A percentile compares a stretch with the other conserved stretches of the same genome.
phyloP scores from a whole-genome alignment of 805 yeast genomes.

The Wickerhamiella occidentalis region DNA sequence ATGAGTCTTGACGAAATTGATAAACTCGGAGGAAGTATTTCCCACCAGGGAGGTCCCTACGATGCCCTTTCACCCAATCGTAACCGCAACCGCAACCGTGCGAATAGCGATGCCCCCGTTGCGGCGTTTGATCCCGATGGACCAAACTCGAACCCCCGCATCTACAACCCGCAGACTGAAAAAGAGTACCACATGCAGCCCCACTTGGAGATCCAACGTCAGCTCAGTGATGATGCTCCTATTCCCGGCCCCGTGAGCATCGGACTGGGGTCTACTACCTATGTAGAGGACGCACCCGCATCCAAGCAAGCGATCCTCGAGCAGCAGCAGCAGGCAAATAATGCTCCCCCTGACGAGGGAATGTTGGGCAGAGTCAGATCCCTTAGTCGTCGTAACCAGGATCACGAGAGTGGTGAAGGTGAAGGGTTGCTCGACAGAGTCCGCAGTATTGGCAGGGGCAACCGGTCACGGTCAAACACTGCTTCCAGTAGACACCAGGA shows the following conservation, averaged over 20 bases:
- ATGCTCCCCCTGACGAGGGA: neutral
- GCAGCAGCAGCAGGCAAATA: neutral
- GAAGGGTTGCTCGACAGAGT: conserved; percentile 9
- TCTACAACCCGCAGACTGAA: conserved; percentile 34
- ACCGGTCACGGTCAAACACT: conserved; percentile 2
- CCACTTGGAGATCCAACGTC: conserved; percentile 30
- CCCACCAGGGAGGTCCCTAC: conserved; percentile 98
- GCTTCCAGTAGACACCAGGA: conserved; percentile 1
- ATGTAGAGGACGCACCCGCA: conserved; percentile 94
- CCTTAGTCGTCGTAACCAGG: neutral
- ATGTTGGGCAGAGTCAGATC: conserved; percentile 6
- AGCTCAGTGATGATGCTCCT: conserved; percentile 50
- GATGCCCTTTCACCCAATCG: conserved; percentile 97
- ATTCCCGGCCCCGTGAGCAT: conserved; percentile 35
- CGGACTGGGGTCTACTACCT: conserved; percentile 87
- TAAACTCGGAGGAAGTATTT: conserved; percentile 69
- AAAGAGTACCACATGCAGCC: conserved; percentile 42
- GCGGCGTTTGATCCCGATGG: conserved; percentile 93
- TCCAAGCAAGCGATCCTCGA: conserved; percentile 32
- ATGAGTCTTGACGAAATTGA: conserved; percentile 77
- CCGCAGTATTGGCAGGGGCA: conserved; percentile 1
- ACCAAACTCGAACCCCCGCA: conserved; percentile 66
- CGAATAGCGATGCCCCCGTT: conserved; percentile 66
- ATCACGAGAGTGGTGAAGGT: neutral
- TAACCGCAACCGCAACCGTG: conserved; percentile 41